Conservation (phyloP, 192 early-diverging fungal genomes). For the Helicostylum pulchrum region DNA sequence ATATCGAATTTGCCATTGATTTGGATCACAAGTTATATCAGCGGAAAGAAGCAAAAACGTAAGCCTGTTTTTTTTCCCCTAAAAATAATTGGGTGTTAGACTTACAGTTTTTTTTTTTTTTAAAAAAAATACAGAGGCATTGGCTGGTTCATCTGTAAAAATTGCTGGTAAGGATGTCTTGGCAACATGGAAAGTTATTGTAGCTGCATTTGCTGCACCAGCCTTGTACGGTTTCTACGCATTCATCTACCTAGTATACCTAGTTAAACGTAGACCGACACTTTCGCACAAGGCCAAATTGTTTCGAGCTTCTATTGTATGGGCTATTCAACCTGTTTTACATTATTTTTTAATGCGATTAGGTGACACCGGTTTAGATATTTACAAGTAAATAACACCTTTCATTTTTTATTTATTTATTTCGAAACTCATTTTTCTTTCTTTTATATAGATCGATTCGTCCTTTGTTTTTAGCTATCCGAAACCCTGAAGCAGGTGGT, state of each 20-base stretch:
- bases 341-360: constrained; percentile 69
- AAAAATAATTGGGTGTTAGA: too few species aligned
- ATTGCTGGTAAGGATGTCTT: constrained; percentile 91
- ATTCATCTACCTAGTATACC: constrained; percentile 51
- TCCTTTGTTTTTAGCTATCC: constrained; percentile 77
- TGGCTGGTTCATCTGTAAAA: constrained; percentile 89
- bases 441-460: constrained; percentile 59
- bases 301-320: constrained; percentile 19
- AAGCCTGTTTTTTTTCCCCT: not conserved
- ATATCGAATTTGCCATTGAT: constrained; percentile 53
- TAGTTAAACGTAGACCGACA: constrained; percentile 19
- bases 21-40: constrained; percentile 47
- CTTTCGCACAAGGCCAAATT: constrained; percentile 34
- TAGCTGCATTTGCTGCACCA: constrained; percentile 70
- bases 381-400: constrained; percentile 53
- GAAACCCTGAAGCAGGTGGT: constrained; percentile 41
- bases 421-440: not conserved
- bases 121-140: constrained; percentile 53
- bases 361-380: constrained; percentile 70
- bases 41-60: constrained; percentile 52
- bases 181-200: constrained; percentile 92
- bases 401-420: not conserved
- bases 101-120: too few species aligned
- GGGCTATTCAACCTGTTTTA: constrained; percentile 56
- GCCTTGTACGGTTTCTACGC: constrained; percentile 69